Conservation (phyloP, 176 grass and related monocot species). For the Raddia guianensis region DNA sequence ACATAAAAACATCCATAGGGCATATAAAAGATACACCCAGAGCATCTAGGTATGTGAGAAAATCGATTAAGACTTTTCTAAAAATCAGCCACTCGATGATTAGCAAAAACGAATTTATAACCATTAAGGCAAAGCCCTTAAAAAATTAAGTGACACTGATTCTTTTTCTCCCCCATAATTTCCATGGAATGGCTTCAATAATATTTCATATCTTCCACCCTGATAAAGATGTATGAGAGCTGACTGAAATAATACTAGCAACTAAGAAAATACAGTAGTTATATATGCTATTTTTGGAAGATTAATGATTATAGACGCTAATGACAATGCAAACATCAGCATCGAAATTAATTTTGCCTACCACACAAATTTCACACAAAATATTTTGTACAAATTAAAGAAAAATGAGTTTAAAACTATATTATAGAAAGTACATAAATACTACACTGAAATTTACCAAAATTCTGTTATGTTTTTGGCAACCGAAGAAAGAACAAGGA, state of each 20-base stretch:
- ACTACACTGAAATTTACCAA: too few relatives aligned
- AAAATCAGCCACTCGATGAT: too few relatives aligned
- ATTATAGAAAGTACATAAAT: neutral
- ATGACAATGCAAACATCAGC: neutral
- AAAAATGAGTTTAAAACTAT: neutral
- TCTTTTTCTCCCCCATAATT: neutral
- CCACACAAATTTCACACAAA: neutral
- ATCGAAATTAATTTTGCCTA: neutral
- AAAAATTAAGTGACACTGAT: neutral
- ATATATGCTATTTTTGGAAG: too few relatives aligned
- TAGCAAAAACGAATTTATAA: too few relatives aligned
- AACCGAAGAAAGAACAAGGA: neutral
- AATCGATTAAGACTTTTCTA: too few relatives aligned
- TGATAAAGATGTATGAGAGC: neutral
- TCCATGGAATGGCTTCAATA: neutral
- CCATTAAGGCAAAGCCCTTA: too few relatives aligned
- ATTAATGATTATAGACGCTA: neutral
- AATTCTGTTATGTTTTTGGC: neutral
- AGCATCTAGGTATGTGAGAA: too few relatives aligned
- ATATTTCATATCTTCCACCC: neutral
- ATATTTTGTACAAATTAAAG: neutral
- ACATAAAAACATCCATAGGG: too few relatives aligned
- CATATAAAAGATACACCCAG: too few relatives aligned
- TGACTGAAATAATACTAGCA: neutral
- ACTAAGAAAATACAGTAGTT: too few relatives aligned